phyloP scores from a whole-genome alignment of 2,329 filamentous ascomycete genomes.

The Aurifilum marmelostoma region DNA sequence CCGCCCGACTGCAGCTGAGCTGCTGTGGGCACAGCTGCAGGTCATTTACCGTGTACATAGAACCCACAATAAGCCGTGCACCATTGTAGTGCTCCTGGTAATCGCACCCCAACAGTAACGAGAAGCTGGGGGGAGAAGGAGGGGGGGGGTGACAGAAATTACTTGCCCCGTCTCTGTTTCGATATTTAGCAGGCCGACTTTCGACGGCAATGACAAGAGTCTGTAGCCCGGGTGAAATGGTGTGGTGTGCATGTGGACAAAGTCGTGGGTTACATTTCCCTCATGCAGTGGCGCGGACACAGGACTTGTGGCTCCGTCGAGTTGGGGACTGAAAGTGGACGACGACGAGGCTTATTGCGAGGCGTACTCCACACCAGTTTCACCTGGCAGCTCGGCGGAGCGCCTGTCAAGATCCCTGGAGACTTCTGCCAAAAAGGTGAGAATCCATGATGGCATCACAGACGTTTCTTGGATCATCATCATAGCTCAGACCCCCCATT shows the following conservation, averaged over 20 bases:
- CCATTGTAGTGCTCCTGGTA: too few relatives aligned
- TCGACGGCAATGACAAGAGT: not conserved
- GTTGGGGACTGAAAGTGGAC: constrained; percentile 10
- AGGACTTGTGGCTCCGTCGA: constrained; percentile 21
- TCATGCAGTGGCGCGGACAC: constrained; percentile 21
- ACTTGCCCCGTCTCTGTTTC: not conserved
- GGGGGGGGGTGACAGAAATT: not conserved
- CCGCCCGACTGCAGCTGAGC: constrained; percentile 9
- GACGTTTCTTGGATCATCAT: not conserved
- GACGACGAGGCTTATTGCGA: constrained; percentile 26
- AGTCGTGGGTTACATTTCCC: constrained; percentile 17
- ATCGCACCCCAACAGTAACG: too few relatives aligned
- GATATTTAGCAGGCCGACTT: too few relatives aligned
- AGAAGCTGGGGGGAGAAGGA: too few relatives aligned
- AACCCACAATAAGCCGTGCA: not conserved
- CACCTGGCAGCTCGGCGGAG: not conserved
- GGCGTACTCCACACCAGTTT: constrained; percentile 17
- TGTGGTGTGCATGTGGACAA: constrained; percentile 13
- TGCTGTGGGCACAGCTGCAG: constrained; percentile 14
- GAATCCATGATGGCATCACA: not conserved
- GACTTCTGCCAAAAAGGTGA: not conserved
- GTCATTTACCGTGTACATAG: constrained; percentile 4
- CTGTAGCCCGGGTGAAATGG: not conserved
- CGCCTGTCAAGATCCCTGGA: not conserved
- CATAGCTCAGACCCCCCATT: not conserved